A percentile compares a stretch with the other conserved stretches of the same genome.
These are phyloP conservation scores for Termitomyces sp. DNA, from an alignment of 768 basidiomycete genomes.

Conservation along the genomic window DNA sequence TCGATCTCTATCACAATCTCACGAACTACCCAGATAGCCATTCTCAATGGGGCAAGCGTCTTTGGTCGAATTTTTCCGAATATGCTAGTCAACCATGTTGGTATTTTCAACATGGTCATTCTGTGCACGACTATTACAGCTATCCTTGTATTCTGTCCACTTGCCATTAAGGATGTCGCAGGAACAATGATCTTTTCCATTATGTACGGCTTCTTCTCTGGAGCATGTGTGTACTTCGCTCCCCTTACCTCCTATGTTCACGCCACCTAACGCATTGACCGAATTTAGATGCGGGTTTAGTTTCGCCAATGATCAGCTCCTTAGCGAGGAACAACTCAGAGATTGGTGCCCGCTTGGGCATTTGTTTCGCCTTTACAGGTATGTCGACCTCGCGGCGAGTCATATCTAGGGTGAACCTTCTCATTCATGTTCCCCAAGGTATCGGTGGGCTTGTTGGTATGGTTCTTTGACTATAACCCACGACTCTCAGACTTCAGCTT, in stretches of 20 bases:
- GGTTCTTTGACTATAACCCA: not conserved
- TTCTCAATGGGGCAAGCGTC: slow-evolving; percentile 52
- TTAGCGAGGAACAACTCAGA: slow-evolving; percentile 43
- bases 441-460: slow-evolving; percentile 8
- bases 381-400: not conserved
- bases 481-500: not conserved
- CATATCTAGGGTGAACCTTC: not conserved
- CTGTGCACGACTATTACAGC: slow-evolving; percentile 12
- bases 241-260: not conserved
- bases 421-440: not conserved
- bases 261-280: not conserved
- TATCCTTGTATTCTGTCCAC: slow-evolving; percentile 11
- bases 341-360: slow-evolving; percentile 47
- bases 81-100: slow-evolving; percentile 44
- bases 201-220: slow-evolving; percentile 11
- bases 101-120: slow-evolving; percentile 43
- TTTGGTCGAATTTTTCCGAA: slow-evolving; percentile 51
- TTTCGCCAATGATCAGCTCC: slow-evolving; percentile 20
- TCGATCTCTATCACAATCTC: not conserved
- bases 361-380: slow-evolving; percentile 45
- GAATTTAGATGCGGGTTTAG: slow-evolving; percentile 1
- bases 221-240: slow-evolving; percentile 6
- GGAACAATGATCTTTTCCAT: slow-evolving; percentile 11
- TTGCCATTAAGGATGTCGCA: slow-evolving; percentile 2
- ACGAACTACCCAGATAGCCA: slow-evolving; percentile 39